These are phyloP conservation scores for Rhododendron mucronatum DNA, from an alignment of 148 eudicot species.

Conservation along the genomic window DNA sequence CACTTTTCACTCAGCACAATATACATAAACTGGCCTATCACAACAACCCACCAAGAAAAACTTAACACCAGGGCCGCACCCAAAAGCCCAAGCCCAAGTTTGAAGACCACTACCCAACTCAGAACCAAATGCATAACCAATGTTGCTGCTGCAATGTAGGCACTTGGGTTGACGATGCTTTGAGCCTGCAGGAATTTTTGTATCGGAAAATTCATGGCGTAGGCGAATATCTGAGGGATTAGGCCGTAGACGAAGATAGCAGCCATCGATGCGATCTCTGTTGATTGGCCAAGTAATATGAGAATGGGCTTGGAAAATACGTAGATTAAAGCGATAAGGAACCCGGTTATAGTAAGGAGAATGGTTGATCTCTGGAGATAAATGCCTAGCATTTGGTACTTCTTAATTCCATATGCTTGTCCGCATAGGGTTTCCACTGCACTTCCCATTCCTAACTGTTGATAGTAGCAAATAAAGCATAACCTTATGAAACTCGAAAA, in stretches of 20 bases:
- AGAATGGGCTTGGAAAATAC: slow-evolving; percentile 12
- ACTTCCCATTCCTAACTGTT: slow-evolving; percentile 64
- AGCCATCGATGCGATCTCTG: slow-evolving; percentile 14
- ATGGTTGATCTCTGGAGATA: slow-evolving; percentile 36
- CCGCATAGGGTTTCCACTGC: slow-evolving; percentile 69
- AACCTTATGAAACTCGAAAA: too few species aligned
- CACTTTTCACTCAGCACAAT: slow-evolving; percentile 18
- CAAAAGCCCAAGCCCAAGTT: slow-evolving; percentile 17
- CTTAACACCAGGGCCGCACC: slow-evolving; percentile 19
- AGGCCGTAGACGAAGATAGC: slow-evolving; percentile 20
- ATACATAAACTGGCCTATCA: slow-evolving; percentile 20
- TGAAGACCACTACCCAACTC: slow-evolving; percentile 15
- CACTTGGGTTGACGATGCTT: slow-evolving; percentile 23
- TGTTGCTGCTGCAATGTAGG: slow-evolving; percentile 10
- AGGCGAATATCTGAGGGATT: slow-evolving; percentile 29
- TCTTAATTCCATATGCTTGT: slow-evolving; percentile 56
- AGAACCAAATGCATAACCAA: slow-evolving; percentile 11
- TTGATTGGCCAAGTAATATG: slow-evolving; percentile 18
- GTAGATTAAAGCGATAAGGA: too few species aligned
- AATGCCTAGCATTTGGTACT: slow-evolving; percentile 47
- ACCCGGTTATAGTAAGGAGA: slow-evolving; percentile 19
- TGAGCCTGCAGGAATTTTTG: slow-evolving; percentile 37
- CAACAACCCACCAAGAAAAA: slow-evolving; percentile 26
- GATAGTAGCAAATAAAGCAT: neutral
- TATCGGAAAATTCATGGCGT: slow-evolving; percentile 25